Evolutionary conservation across 1,139 yeast species (phyloP).

Genomic region (Pichia inconspicua): DNA sequence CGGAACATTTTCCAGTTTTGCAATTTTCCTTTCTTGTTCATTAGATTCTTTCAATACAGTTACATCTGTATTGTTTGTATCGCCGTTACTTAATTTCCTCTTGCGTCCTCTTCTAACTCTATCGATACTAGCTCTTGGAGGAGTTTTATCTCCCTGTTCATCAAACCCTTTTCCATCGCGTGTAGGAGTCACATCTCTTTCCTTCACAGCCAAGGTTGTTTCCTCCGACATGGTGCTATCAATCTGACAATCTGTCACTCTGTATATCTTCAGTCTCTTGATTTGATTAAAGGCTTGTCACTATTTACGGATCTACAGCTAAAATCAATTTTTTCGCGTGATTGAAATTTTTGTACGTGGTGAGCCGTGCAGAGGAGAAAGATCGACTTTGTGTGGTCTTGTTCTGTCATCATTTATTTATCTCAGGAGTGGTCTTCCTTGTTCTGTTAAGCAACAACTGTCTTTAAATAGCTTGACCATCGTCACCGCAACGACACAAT

Average conservation of each 20-base stretch:
- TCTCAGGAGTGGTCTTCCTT: slow-evolving; percentile 9
- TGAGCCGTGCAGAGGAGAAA: neutral
- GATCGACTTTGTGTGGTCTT: slow-evolving; percentile 24
- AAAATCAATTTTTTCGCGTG: too few relatives aligned
- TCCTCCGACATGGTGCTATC: slow-evolving; percentile 7
- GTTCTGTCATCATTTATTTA: slow-evolving; percentile 8
- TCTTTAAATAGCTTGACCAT: neutral
- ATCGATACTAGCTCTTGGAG: slow-evolving; percentile 8
- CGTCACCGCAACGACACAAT: neutral
- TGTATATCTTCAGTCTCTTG: neutral
- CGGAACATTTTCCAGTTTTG: slow-evolving; percentile 21
- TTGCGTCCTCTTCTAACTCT: slow-evolving; percentile 7
- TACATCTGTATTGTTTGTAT: slow-evolving; percentile 1
- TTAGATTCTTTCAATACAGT: neutral
- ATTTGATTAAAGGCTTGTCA: neutral
- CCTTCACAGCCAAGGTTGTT: slow-evolving; percentile 2
- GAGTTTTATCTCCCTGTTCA: slow-evolving; percentile 11
- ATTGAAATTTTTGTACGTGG: neutral
- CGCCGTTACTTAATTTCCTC: slow-evolving; percentile 29
- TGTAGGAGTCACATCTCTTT: slow-evolving; percentile 6
- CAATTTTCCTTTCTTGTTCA: neutral
- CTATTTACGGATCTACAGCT: neutral
- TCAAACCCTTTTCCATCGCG: slow-evolving; percentile 14
- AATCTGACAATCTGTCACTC: too few relatives aligned
- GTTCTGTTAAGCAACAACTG: neutral